Conservation (phyloP, 2,329 filamentous ascomycete genomes). For the Aspergillus proliferans region DNA sequence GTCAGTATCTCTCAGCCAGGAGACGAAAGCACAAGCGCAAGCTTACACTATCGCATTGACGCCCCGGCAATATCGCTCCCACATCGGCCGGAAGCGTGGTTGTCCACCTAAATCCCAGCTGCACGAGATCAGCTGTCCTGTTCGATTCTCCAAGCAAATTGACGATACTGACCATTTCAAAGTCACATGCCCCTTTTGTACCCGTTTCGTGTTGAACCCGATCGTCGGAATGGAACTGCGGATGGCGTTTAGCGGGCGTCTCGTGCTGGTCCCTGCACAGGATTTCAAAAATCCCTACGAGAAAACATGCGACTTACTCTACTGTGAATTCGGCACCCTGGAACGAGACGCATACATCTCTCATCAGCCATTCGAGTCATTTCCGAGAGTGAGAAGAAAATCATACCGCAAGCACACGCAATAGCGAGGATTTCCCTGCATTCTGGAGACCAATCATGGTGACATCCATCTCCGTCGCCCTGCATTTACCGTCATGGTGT, state of each 20-base stretch:
- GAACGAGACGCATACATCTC: constrained; percentile 4
- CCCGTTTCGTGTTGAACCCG: constrained; percentile 97
- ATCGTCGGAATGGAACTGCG: constrained; percentile 94
- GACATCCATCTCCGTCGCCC: constrained; percentile 99
- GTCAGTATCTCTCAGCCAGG: constrained; percentile 5
- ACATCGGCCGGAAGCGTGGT: constrained; percentile 95
- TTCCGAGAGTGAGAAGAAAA: constrained; percentile 6
- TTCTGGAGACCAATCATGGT: constrained; percentile 98
- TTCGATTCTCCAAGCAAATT: background rate
- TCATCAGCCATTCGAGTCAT: constrained; percentile 10
- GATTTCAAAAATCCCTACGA: background rate
- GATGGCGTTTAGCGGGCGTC: constrained; percentile 9
- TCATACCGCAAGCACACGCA: constrained; percentile 91
- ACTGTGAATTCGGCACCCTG: constrained; percentile 98
- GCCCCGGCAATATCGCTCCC: constrained; percentile 96
- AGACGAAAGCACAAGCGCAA: background rate
- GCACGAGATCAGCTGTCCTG: constrained; percentile 13
- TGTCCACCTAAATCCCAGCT: constrained; percentile 97
- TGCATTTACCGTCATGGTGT: constrained; percentile 34
- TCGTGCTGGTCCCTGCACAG: background rate
- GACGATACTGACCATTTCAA: constrained; percentile 68
- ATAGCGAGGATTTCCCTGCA: constrained; percentile 91
- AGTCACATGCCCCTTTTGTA: constrained; percentile 96
- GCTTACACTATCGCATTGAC: constrained; percentile 89
- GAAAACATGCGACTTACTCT: constrained; percentile 66